These are phyloP conservation scores for Fusarium sp. DNA, from an alignment of 2,329 filamentous ascomycete species.

Conservation along the genomic window DNA sequence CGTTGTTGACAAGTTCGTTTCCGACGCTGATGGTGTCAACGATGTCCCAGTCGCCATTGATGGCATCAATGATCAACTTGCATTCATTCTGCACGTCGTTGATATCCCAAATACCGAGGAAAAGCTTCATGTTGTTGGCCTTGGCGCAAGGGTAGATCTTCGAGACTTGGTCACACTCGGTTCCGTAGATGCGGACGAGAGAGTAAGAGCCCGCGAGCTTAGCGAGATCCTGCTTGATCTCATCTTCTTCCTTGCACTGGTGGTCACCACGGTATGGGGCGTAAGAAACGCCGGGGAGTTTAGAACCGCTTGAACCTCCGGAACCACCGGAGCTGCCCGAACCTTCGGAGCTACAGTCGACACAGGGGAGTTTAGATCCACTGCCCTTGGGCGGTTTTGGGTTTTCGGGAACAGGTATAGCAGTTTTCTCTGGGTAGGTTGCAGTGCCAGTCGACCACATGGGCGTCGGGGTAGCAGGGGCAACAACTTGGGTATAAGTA, in stretches of 20 bases:
- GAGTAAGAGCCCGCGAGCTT: constrained; percentile 65
- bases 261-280: constrained; percentile 63
- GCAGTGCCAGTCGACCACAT: constrained; percentile 3
- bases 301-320: constrained; percentile 2
- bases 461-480: constrained; percentile 20
- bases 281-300: constrained; percentile 60
- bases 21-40: constrained; percentile 81
- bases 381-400: background rate
- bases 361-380: background rate
- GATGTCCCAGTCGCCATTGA: constrained; percentile 72
- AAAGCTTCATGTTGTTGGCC: constrained; percentile 74
- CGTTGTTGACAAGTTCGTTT: constrained; percentile 82
- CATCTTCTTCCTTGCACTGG: constrained; percentile 72
- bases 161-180: constrained; percentile 79
- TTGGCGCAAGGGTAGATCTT: constrained; percentile 72
- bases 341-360: background rate
- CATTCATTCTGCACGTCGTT: constrained; percentile 66
- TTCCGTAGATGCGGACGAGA: constrained; percentile 80
- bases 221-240: constrained; percentile 74
- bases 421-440: constrained; percentile 3
- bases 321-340: constrained; percentile 6
- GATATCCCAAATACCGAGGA: constrained; percentile 79
- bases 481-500: constrained; percentile 36
- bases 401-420: background rate
- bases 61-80: constrained; percentile 68